Conservation (phyloP, 257 asterid species). For the Fraxinus anomala region DNA sequence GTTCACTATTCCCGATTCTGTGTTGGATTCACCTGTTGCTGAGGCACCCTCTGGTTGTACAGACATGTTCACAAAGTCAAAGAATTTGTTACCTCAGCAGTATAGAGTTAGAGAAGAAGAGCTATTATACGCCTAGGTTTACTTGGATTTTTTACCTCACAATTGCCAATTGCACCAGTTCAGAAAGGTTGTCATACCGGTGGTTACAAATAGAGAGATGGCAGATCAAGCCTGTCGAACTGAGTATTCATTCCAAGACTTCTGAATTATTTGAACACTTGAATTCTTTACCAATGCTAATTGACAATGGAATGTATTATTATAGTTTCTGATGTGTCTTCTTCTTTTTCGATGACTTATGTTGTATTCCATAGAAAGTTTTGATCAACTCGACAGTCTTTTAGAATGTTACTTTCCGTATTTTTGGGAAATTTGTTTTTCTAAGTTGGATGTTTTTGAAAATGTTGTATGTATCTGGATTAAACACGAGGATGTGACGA, state of each 20-base stretch:
- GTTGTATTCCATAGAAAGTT: background rate
- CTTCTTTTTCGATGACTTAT: background rate
- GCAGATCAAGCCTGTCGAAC: background rate
- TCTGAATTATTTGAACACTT: conserved; percentile 3
- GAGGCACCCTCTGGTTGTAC: conserved; percentile 40
- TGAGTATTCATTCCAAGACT: background rate
- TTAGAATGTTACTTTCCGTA: no score
- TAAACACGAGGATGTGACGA: no score
- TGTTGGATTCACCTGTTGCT: conserved; percentile 68
- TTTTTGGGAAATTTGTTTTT: background rate
- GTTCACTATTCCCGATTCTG: conserved; percentile 65
- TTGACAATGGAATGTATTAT: background rate
- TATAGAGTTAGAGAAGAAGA: conserved; percentile 57
- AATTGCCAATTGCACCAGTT: conserved; percentile 16
- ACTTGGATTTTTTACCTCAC: conserved; percentile 5
- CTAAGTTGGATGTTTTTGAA: no score
- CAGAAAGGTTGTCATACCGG: conserved; percentile 1
- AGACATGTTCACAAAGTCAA: conserved; percentile 58
- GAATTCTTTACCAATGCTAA: background rate
- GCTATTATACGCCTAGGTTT: conserved; percentile 61
- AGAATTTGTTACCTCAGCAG: conserved; percentile 68
- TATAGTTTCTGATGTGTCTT: background rate
- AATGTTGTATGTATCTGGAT: no score
- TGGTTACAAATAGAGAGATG: background rate
- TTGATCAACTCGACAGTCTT: background rate